These are phyloP conservation scores for Zygosaccharomyces bisporus DNA, from an alignment of 805 yeast species.

Conservation along the genomic window DNA sequence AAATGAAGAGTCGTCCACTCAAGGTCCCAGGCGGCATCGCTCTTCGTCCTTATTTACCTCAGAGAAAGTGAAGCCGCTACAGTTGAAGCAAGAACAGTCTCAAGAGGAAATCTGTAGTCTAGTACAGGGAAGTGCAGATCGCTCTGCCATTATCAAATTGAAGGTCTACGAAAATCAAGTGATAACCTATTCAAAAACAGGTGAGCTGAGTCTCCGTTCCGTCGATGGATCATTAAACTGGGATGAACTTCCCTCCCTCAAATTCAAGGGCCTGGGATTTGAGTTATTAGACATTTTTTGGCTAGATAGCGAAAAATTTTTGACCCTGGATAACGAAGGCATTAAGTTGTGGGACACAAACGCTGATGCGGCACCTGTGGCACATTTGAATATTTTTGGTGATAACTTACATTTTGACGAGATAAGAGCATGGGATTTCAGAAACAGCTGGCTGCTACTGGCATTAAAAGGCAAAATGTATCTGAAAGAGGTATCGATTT, in stretches of 20 bases:
- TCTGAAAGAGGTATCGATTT: conserved; percentile 8
- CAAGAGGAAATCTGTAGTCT: conserved; percentile 7
- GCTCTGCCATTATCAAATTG: conserved; percentile 6
- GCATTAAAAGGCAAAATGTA: conserved; percentile 15
- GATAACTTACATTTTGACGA: conserved; percentile 13
- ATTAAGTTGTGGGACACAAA: conserved; percentile 20
- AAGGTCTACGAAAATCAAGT: conserved; percentile 13
- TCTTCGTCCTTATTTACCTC: conserved; percentile 16
- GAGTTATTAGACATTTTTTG: conserved; percentile 24
- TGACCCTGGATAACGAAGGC: conserved; percentile 23
- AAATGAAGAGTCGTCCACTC: conserved; percentile 2
- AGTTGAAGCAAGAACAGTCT: conserved; percentile 1
- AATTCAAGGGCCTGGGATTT: conserved; percentile 17
- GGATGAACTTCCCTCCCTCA: conserved; percentile 14
- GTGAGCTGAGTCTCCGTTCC: conserved; percentile 16
- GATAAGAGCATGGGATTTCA: conserved; percentile 25
- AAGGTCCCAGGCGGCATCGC: conserved; percentile 14
- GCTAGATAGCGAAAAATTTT: conserved; percentile 22
- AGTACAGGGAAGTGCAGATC: conserved; percentile 4
- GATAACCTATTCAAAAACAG: conserved; percentile 10
- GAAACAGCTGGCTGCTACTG: conserved; percentile 31
- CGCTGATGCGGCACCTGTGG: conserved; percentile 13
- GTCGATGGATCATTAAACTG: conserved; percentile 16
- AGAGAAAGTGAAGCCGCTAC: conserved; percentile 9
- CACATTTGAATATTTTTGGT: conserved; percentile 16